Conservation (phyloP, 768 basidiomycete species). For the Boletus subcaerulescens region DNA sequence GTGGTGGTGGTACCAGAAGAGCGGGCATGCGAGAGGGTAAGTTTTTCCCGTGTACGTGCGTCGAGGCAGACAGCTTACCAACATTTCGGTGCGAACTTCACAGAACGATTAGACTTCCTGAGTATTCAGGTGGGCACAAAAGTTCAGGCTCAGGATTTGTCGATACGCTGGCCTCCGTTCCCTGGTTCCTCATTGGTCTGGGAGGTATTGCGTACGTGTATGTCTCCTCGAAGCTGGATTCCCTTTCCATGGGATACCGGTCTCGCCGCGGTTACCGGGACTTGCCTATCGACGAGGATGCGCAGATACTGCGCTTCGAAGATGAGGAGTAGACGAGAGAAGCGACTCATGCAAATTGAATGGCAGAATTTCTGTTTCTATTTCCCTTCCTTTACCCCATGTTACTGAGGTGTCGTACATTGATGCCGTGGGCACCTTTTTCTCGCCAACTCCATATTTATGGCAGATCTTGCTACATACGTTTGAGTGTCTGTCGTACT, state of each 20-base stretch:
- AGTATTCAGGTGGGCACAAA: slow-evolving; percentile 31
- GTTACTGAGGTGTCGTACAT: no score
- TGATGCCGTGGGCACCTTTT: not conserved
- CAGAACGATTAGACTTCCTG: slow-evolving; percentile 78
- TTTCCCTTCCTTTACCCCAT: not conserved
- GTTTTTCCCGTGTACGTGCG: slow-evolving; percentile 27
- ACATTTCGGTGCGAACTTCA: slow-evolving; percentile 2
- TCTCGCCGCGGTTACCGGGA: slow-evolving; percentile 69
- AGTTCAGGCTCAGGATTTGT: slow-evolving; percentile 47
- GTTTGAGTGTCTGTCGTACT: no score
- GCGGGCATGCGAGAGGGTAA: slow-evolving; percentile 72
- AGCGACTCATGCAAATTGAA: not conserved
- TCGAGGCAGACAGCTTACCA: not conserved
- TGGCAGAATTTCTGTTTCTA: not conserved
- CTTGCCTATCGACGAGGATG: slow-evolving; percentile 83
- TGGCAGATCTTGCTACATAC: not conserved
- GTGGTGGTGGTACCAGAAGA: slow-evolving; percentile 78
- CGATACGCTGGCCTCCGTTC: slow-evolving; percentile 80
- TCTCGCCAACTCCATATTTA: not conserved
- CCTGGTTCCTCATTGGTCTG: slow-evolving; percentile 85
- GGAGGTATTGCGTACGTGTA: slow-evolving; percentile 71
- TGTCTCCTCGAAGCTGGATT: slow-evolving; percentile 48
- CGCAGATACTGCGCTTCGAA: slow-evolving; percentile 80
- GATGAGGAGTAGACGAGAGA: slow-evolving; percentile 55
- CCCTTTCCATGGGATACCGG: slow-evolving; percentile 37